These are phyloP conservation scores for Aschersonia sp. DNA, from an alignment of 2,329 filamentous ascomycete genomes.

Conservation along the genomic window DNA sequence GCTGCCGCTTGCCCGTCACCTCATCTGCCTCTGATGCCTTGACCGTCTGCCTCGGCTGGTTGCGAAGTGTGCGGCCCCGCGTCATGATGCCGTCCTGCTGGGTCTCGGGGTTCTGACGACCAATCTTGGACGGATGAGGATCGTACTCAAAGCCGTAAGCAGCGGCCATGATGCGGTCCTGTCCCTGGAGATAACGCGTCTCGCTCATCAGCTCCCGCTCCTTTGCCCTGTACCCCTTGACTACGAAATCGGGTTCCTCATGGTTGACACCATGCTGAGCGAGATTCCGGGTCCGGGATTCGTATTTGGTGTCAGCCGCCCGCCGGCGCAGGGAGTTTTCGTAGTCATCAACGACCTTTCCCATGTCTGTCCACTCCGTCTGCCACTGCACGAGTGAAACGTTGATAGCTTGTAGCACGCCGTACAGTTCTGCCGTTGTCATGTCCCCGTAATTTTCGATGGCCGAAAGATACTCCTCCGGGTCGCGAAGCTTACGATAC, in stretches of 20 bases:
- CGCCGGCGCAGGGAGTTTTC: conserved; percentile 39
- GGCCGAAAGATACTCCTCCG: conserved; percentile 30
- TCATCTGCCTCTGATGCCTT: conserved; percentile 41
- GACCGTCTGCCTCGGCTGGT: conserved; percentile 41
- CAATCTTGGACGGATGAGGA: conserved; percentile 39
- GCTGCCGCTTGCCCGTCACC: conserved; percentile 36
- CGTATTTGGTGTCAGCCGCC: conserved; percentile 31
- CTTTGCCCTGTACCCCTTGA: conserved; percentile 37
- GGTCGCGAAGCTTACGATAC: conserved; percentile 35
- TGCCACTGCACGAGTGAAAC: conserved; percentile 35
- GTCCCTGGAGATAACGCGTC: conserved; percentile 30
- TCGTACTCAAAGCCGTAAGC: conserved; percentile 49
- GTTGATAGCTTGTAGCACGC: conserved; percentile 28
- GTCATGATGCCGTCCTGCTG: conserved; percentile 37
- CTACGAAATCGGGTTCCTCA: conserved; percentile 35
- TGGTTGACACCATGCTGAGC: conserved; percentile 24
- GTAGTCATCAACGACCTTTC: conserved; percentile 38
- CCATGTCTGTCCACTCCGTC: conserved; percentile 35
- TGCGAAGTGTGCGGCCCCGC: conserved; percentile 36
- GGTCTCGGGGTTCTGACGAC: conserved; percentile 41
- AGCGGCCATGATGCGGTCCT: conserved; percentile 44
- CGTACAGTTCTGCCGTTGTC: conserved; percentile 28
- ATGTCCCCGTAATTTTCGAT: conserved; percentile 37
- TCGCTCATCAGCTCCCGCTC: conserved; percentile 27
- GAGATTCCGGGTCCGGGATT: conserved; percentile 27